Percentiles rank a stretch among this genome's conserved stretches.
Conservation (phyloP, 2,329 filamentous ascomycete species). For the Fusarium incarnatum region DNA sequence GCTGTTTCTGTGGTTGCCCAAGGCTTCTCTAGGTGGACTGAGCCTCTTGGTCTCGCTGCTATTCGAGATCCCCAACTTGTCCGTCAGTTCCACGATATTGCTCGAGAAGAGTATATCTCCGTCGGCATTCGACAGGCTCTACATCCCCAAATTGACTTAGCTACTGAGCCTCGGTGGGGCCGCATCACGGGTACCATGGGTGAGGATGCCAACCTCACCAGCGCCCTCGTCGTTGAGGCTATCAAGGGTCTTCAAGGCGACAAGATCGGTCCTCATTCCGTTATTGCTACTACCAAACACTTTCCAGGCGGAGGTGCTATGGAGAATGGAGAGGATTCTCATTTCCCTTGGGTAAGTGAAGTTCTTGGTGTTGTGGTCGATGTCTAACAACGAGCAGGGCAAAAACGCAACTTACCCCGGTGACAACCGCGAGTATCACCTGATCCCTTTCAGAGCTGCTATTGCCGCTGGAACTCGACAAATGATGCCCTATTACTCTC, state of each 20-base stretch:
- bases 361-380: neutral
- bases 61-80: slow-evolving; percentile 58
- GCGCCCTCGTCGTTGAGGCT: slow-evolving; percentile 55
- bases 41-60: slow-evolving; percentile 62
- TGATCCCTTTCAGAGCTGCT: slow-evolving; percentile 63
- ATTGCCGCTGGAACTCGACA: slow-evolving; percentile 62
- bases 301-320: slow-evolving; percentile 64
- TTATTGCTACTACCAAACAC: slow-evolving; percentile 64
- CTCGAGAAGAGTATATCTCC: slow-evolving; percentile 59
- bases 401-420: slow-evolving; percentile 64
- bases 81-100: slow-evolving; percentile 60
- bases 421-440: slow-evolving; percentile 60
- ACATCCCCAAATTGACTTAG: slow-evolving; percentile 63
- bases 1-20: slow-evolving; percentile 47
- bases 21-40: slow-evolving; percentile 64
- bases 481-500: slow-evolving; percentile 65
- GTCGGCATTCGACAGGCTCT: slow-evolving; percentile 59
- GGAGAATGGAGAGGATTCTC: slow-evolving; percentile 63
- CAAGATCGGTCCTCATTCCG: slow-evolving; percentile 56
- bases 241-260: slow-evolving; percentile 62
- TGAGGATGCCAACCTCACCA: slow-evolving; percentile 59
- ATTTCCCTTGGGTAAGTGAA: slow-evolving; percentile 55
- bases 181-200: slow-evolving; percentile 60
- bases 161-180: slow-evolving; percentile 64
- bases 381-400: slow-evolving; percentile 52